phyloP scores from a whole-genome alignment of 441 rosid species.

The Jatropha multifida region DNA sequence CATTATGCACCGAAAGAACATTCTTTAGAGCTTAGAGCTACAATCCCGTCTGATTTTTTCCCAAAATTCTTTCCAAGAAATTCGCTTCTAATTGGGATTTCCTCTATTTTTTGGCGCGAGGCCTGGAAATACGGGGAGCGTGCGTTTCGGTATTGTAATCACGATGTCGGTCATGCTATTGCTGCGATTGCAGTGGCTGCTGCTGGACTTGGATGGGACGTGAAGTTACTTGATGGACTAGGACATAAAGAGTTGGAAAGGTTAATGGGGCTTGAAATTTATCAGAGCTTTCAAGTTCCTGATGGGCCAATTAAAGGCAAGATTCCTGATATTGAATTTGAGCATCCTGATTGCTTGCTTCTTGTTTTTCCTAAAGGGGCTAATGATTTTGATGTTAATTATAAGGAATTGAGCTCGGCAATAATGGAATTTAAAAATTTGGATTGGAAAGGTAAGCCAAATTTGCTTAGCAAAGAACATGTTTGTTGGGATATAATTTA shows the following conservation, averaged over 20 bases:
- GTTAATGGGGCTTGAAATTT: conserved; percentile 54
- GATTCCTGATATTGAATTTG: conserved; percentile 61
- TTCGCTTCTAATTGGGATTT: conserved; percentile 63
- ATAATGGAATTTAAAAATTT: conserved; percentile 38
- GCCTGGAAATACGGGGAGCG: conserved; percentile 97
- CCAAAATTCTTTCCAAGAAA: conserved; percentile 42
- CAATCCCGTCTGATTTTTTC: conserved; percentile 44
- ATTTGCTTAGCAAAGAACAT: conserved; percentile 71
- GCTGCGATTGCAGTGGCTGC: conserved; percentile 76
- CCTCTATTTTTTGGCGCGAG: conserved; percentile 89
- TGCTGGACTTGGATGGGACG: conserved; percentile 82
- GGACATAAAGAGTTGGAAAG: conserved; percentile 57
- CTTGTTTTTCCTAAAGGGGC: conserved; percentile 66
- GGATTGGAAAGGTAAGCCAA: conserved; percentile 72
- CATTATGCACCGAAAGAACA: conserved; percentile 85
- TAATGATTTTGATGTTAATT: conserved; percentile 41
- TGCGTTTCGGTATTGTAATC: conserved; percentile 80
- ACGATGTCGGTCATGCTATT: conserved; percentile 84
- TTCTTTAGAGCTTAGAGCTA: conserved; percentile 68
- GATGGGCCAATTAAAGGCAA: conserved; percentile 49
- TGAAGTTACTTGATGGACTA: conserved; percentile 78
- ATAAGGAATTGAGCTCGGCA: conserved; percentile 43
- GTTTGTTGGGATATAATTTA: conserved; percentile 77
- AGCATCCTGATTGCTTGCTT: conserved; percentile 85
- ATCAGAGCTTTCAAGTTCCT: conserved; percentile 44